Evolutionary conservation across 1,139 yeast genomes (phyloP).

Genomic region (Arxiozyma bovina): DNA sequence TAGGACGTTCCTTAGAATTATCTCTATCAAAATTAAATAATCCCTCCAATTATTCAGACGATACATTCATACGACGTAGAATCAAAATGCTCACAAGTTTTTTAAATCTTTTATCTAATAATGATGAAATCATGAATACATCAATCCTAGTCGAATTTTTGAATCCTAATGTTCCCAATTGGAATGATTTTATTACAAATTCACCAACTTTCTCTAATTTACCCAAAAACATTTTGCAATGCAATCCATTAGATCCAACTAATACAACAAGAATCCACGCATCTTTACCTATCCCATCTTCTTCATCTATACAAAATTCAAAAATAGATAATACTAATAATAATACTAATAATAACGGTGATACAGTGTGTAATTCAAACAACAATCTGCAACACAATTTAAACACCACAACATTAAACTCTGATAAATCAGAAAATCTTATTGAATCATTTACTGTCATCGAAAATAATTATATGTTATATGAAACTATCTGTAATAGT

Average conservation of each 20-base stretch:
- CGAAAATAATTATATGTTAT: slow-evolving; percentile 41
- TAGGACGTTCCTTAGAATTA: slow-evolving; percentile 24
- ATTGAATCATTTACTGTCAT: slow-evolving; percentile 28
- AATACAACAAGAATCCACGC: slow-evolving; percentile 50
- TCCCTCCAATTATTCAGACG: slow-evolving; percentile 25
- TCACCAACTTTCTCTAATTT: slow-evolving; percentile 50
- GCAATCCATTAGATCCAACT: slow-evolving; percentile 45
- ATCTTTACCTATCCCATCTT: slow-evolving; percentile 54
- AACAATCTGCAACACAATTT: neutral
- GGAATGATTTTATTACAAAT: slow-evolving; percentile 46
- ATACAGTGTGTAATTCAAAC: neutral
- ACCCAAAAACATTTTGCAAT: slow-evolving; percentile 46
- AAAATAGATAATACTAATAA: slow-evolving; percentile 11
- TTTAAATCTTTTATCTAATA: slow-evolving; percentile 22
- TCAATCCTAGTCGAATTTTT: slow-evolving; percentile 66
- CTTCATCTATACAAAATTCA: slow-evolving; percentile 30
- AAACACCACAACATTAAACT: neutral
- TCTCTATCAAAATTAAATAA: slow-evolving; percentile 27
- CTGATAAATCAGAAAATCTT: neutral
- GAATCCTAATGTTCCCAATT: slow-evolving; percentile 69
- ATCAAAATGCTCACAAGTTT: slow-evolving; percentile 28
- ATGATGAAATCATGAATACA: slow-evolving; percentile 37
- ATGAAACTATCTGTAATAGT: slow-evolving; percentile 45
- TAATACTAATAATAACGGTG: neutral
- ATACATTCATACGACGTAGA: slow-evolving; percentile 30